These are phyloP conservation scores for Calycina herbarum DNA, from an alignment of 2,329 filamentous ascomycete genomes.

Conservation along the genomic window DNA sequence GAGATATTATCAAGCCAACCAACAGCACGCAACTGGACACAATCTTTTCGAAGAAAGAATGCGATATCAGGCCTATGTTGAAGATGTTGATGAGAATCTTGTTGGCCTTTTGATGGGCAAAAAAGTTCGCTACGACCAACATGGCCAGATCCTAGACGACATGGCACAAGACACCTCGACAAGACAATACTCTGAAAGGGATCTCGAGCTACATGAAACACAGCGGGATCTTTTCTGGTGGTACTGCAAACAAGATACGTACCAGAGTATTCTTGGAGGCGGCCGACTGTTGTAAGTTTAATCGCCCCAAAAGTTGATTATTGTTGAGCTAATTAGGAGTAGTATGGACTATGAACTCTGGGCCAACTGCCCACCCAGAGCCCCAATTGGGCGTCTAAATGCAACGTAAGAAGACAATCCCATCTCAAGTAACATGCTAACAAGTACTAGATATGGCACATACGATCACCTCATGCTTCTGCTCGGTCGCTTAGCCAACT, in stretches of 20 bases:
- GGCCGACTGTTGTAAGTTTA: slow-evolving; percentile 76
- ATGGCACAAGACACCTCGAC: slow-evolving; percentile 13
- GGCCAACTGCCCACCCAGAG: slow-evolving; percentile 85
- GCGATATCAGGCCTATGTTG: slow-evolving; percentile 33
- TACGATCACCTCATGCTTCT: slow-evolving; percentile 86
- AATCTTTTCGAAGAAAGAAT: slow-evolving; percentile 21
- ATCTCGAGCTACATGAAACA: slow-evolving; percentile 78
- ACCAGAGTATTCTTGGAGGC: slow-evolving; percentile 86
- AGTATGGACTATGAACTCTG: slow-evolving; percentile 71
- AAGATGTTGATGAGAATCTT: slow-evolving; percentile 55
- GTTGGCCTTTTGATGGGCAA: slow-evolving; percentile 59
- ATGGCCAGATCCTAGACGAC: slow-evolving; percentile 47
- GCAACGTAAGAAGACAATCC: slow-evolving; percentile 56
- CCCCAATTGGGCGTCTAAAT: slow-evolving; percentile 73
- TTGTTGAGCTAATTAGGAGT: slow-evolving; percentile 15
- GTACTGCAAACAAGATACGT: slow-evolving; percentile 92
- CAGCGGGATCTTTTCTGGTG: slow-evolving; percentile 91
- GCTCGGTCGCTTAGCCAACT: slow-evolving; percentile 76
- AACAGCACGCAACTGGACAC: slow-evolving; percentile 14
- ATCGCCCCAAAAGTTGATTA: not conserved
- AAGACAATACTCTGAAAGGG: slow-evolving; percentile 43
- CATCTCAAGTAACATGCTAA: slow-evolving; percentile 22
- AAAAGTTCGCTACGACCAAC: slow-evolving; percentile 57
- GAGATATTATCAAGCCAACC: slow-evolving; percentile 28
- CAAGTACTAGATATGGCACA: slow-evolving; percentile 69